Evolutionary conservation across 768 basidiomycete genomes (phyloP).

Genomic region (Hypholoma sublateritium): DNA sequence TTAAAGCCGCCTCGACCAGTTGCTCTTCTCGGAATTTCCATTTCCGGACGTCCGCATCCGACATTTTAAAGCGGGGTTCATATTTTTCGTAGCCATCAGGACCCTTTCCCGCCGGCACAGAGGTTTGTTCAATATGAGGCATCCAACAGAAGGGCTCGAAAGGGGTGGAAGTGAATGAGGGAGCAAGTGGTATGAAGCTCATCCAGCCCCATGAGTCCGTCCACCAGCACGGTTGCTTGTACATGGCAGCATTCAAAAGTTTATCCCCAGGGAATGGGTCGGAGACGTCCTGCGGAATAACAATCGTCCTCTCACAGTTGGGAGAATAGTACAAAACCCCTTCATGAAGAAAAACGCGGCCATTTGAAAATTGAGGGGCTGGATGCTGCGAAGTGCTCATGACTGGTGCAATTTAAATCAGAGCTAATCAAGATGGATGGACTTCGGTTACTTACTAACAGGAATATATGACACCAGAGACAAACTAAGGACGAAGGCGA

Average conservation of each 20-base stretch:
- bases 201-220: conserved; percentile 4
- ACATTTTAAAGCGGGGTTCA: background rate
- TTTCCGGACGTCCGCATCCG: background rate
- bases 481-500: too few relatives aligned
- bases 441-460: too few relatives aligned
- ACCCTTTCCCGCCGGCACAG: background rate
- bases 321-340: conserved; percentile 10
- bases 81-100: background rate
- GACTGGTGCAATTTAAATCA: too few relatives aligned
- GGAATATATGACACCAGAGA: too few relatives aligned
- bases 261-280: background rate
- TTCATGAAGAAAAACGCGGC: conserved; percentile 3
- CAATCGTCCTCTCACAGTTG: background rate
- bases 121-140: background rate
- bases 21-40: background rate
- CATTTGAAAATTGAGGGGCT: too few relatives aligned
- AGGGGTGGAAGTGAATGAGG: background rate
- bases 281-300: background rate
- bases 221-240: conserved; percentile 11
- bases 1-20: background rate
- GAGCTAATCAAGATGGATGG: background rate
- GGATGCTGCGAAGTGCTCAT: background rate
- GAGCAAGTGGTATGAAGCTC: conserved; percentile 7
- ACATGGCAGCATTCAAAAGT: background rate
- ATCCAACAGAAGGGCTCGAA: conserved; percentile 8